These are phyloP conservation scores for Crithidia sp. DNA, from an alignment of 208 protist species.

Conservation along the genomic window DNA sequence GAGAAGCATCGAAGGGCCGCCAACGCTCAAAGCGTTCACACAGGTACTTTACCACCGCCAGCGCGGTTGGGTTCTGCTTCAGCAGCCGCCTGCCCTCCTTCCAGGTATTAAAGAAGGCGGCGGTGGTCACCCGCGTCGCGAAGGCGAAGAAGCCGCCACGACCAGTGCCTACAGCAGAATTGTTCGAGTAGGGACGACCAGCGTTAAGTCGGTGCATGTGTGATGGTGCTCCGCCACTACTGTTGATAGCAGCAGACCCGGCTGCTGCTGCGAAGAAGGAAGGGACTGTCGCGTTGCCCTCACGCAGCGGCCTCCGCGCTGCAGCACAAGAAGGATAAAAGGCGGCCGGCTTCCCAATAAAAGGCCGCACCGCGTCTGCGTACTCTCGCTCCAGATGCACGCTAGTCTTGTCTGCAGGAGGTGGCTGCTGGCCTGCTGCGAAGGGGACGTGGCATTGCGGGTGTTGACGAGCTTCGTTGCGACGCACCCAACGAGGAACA, in stretches of 20 bases:
- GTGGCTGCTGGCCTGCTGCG: constrained; percentile 1
- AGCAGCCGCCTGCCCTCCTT: constrained; percentile 40
- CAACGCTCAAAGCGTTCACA: constrained; percentile 37
- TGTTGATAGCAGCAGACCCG: too few relatives aligned
- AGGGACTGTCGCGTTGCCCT: neutral
- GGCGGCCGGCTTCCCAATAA: constrained; percentile 18
- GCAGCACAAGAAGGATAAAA: constrained; percentile 32
- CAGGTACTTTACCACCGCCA: constrained; percentile 56
- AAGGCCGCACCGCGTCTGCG: neutral
- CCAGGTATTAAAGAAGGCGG: constrained; percentile 8
- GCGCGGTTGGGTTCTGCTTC: constrained; percentile 53
- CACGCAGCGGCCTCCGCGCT: neutral
- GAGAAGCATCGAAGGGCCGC: constrained; percentile 16
- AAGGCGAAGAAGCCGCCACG: neutral
- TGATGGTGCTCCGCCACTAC: too few relatives aligned
- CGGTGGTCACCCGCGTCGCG: neutral
- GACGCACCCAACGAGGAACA: constrained; percentile 28
- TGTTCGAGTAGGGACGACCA: too few relatives aligned
- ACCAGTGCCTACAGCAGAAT: too few relatives aligned
- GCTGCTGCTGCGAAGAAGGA: too few relatives aligned
- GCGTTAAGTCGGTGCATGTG: too few relatives aligned
- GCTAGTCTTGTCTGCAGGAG: neutral
- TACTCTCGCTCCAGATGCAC: neutral
- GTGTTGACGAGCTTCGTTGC: constrained; percentile 16
- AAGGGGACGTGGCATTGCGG: too few relatives aligned